These are phyloP conservation scores for Psilocybe cyanescens DNA, from an alignment of 768 basidiomycete genomes.

Conservation along the genomic window DNA sequence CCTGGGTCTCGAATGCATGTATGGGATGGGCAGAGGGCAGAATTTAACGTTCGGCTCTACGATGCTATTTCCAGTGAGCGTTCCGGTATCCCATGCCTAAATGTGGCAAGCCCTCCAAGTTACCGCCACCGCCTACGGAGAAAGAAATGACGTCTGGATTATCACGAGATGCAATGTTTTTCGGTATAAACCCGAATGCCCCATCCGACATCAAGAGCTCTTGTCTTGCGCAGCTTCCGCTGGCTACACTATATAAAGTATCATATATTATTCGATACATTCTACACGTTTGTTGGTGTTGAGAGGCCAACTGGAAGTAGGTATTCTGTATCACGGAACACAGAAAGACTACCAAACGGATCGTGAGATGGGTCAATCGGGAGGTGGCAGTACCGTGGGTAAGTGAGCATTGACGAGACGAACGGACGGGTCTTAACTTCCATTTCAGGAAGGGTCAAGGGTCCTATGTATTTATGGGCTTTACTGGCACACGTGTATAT, in stretches of 20 bases:
- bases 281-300: no score
- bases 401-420: conserved; percentile 11
- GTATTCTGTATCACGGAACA: conserved; percentile 2
- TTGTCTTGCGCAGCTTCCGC: no score
- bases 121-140: conserved; percentile 15
- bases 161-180: conserved; percentile 14
- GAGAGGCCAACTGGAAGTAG: conserved; percentile 4
- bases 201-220: not conserved
- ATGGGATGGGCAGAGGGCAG: conserved; percentile 16
- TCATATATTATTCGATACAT: no score
- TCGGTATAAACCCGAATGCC: conserved; percentile 15
- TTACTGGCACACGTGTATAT: conserved; percentile 24
- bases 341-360: conserved; percentile 6
- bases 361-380: conserved; percentile 19
- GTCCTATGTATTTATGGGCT: conserved; percentile 21
- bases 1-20: not conserved
- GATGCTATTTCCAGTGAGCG: conserved; percentile 16
- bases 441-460: conserved; percentile 38
- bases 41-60: conserved; percentile 11
- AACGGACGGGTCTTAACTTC: conserved; percentile 37
- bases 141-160: conserved; percentile 11
- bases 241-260: no score
- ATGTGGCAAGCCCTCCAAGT: conserved; percentile 11
- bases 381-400: conserved; percentile 14
- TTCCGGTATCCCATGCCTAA: conserved; percentile 24